phyloP scores from a whole-genome alignment of 2,329 filamentous ascomycete species.

The Acarospora socialis region DNA sequence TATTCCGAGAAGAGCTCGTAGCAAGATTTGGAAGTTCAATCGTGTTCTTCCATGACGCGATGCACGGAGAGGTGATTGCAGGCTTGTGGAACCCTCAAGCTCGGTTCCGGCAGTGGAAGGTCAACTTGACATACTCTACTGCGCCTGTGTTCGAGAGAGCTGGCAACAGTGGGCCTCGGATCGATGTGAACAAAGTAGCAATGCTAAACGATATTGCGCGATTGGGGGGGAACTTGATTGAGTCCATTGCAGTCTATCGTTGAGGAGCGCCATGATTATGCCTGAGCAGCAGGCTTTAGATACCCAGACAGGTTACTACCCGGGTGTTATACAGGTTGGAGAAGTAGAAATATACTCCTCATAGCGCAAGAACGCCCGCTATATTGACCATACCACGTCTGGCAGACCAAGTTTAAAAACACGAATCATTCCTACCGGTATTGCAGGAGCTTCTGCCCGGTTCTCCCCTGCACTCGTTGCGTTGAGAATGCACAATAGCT shows the following conservation, averaged over 20 bases:
- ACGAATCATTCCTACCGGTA: too few relatives aligned
- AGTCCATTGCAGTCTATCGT: too few relatives aligned
- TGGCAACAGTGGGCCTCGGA: slow-evolving; percentile 11
- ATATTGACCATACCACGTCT: too few relatives aligned
- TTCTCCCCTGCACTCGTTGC: slow-evolving; percentile 40
- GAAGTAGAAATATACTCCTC: too few relatives aligned
- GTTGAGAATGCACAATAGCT: slow-evolving; percentile 74
- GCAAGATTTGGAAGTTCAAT: slow-evolving; percentile 52
- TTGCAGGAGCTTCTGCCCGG: slow-evolving; percentile 16
- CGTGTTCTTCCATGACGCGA: slow-evolving; percentile 63
- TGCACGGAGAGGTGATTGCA: slow-evolving; percentile 42
- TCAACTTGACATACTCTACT: slow-evolving; percentile 55
- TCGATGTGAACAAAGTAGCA: slow-evolving; percentile 26
- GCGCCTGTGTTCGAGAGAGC: slow-evolving; percentile 29
- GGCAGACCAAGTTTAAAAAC: too few relatives aligned
- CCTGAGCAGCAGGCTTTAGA: too few relatives aligned
- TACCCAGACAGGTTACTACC: too few relatives aligned
- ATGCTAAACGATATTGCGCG: slow-evolving; percentile 32
- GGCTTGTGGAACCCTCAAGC: slow-evolving; percentile 51
- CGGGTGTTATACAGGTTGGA: too few relatives aligned
- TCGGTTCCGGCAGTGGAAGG: slow-evolving; percentile 47
- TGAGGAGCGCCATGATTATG: too few relatives aligned
- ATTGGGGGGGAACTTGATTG: slow-evolving; percentile 34
- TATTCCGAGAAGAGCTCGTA: slow-evolving; percentile 55
- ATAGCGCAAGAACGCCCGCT: too few relatives aligned